Percentiles rank a stretch among this genome's conserved stretches.
These are phyloP conservation scores for Fusarium sp. DNA, from an alignment of 2,329 filamentous ascomycete genomes.

Conservation along the genomic window DNA sequence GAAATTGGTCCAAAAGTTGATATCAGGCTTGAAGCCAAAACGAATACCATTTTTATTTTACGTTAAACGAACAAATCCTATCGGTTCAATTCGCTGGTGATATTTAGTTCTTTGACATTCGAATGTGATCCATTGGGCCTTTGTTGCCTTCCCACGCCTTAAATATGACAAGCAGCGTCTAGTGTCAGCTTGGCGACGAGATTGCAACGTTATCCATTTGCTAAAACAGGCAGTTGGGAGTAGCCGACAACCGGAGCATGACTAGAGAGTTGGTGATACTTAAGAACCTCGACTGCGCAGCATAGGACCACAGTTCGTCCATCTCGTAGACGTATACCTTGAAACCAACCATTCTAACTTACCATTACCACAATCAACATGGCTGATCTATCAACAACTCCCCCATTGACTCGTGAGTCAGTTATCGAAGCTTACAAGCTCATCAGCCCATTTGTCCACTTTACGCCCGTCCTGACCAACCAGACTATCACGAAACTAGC, in stretches of 20 bases:
- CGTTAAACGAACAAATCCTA: background rate
- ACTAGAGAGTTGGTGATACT: background rate
- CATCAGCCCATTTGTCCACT: slow-evolving; percentile 81
- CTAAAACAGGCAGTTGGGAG: slow-evolving; percentile 22
- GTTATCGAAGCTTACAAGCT: slow-evolving; percentile 77
- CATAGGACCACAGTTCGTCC: background rate
- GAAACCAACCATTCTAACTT: background rate
- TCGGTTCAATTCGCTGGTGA: background rate
- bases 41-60: slow-evolving; percentile 37
- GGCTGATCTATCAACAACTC: slow-evolving; percentile 64
- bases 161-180: slow-evolving; percentile 5
- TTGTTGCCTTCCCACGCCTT: slow-evolving; percentile 11
- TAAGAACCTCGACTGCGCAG: background rate
- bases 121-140: background rate
- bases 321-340: background rate
- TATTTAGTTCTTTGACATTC: background rate
- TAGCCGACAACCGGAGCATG: slow-evolving; percentile 21
- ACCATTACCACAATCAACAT: slow-evolving; percentile 47
- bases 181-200: slow-evolving; percentile 4
- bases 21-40: slow-evolving; percentile 37
- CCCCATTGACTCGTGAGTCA: slow-evolving; percentile 76
- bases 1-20: slow-evolving; percentile 43
- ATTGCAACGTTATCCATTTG: background rate
- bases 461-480: slow-evolving; percentile 85
- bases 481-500: slow-evolving; percentile 78